phyloP scores from a whole-genome alignment of 371 early-diverging fungal species.

The Synchytrium microbalum region DNA sequence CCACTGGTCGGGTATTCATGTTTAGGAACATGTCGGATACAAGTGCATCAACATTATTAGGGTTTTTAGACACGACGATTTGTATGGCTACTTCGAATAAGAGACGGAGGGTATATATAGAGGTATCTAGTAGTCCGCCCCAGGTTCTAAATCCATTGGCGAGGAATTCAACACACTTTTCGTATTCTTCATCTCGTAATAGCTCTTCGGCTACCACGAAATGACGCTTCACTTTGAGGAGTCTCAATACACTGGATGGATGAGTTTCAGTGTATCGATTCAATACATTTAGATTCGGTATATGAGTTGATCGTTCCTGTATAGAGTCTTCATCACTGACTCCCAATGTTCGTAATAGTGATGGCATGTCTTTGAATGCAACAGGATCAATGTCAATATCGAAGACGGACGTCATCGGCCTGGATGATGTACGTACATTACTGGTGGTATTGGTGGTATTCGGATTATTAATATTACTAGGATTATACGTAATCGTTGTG shows the following conservation, averaged over 20 bases:
- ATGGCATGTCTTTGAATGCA: slow-evolving; percentile 13
- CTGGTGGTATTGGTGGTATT: neutral
- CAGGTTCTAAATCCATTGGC: slow-evolving; percentile 12
- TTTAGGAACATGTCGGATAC: slow-evolving; percentile 26
- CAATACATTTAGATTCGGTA: slow-evolving; percentile 13
- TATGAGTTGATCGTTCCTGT: slow-evolving; percentile 12
- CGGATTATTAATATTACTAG: too few relatives aligned
- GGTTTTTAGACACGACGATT: slow-evolving; percentile 9
- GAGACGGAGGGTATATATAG: slow-evolving; percentile 10
- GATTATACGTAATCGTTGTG: too few relatives aligned
- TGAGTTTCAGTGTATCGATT: slow-evolving; percentile 12
- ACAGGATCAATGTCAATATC: slow-evolving; percentile 9
- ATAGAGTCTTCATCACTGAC: slow-evolving; percentile 6
- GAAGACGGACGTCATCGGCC: neutral
- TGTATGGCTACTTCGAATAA: slow-evolving; percentile 19
- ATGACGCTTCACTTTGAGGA: slow-evolving; percentile 12
- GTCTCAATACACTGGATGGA: slow-evolving; percentile 4
- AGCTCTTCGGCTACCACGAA: slow-evolving; percentile 16
- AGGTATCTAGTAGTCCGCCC: slow-evolving; percentile 21
- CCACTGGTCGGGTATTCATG: slow-evolving; percentile 17
- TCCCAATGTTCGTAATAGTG: slow-evolving; percentile 15
- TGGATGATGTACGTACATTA: neutral
- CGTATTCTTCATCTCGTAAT: slow-evolving; percentile 6
- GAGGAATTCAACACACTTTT: slow-evolving; percentile 12
- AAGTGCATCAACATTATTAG: slow-evolving; percentile 15